A percentile compares a stretch with the other conserved stretches of the same genome.
phyloP scores from a whole-genome alignment of 108 stramenopile species.

The Asterionellopsis glacialis region DNA sequence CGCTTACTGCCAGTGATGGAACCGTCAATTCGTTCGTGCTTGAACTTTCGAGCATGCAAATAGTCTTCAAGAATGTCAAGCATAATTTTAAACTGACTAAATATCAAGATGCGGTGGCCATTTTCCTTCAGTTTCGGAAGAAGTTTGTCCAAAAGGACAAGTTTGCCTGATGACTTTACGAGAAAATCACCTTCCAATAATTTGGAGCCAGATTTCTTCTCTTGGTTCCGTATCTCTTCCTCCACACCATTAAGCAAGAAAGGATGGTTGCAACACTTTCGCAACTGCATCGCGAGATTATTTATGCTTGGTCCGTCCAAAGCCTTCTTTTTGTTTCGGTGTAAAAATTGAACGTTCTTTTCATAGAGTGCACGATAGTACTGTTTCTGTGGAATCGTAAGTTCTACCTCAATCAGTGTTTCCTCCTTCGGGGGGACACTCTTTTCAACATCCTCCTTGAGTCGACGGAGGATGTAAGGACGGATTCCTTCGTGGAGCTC shows the following conservation, averaged over 20 bases:
- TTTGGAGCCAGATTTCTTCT: conserved; percentile 12
- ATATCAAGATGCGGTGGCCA: conserved; percentile 93
- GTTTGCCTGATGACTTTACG: conserved; percentile 87
- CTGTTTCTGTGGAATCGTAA: conserved; percentile 95
- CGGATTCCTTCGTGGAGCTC: conserved; percentile 82
- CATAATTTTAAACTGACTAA: conserved; percentile 98
- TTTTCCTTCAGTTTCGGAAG: conserved; percentile 87
- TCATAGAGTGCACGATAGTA: conserved; percentile 95
- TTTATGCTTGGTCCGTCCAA: conserved; percentile 86
- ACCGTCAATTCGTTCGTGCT: conserved; percentile 94
- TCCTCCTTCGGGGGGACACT: conserved; percentile 93
- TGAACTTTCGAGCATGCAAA: conserved; percentile 51
- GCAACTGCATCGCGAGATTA: conserved; percentile 80
- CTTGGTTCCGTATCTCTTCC: conserved; percentile 51
- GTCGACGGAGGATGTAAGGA: conserved; percentile 89
- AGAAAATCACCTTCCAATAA: conserved; percentile 55
- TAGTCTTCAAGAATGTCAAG: conserved; percentile 97
- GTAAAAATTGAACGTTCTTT: conserved; percentile 80
- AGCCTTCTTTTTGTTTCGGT: conserved; percentile 76
- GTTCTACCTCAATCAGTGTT: conserved; percentile 94
- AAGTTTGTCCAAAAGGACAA: conserved; percentile 95
- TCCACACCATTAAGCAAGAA: conserved; percentile 93
- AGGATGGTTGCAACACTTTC: conserved; percentile 98
- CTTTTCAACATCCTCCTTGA: conserved; percentile 94
- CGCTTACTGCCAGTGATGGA: conserved; percentile 88